Percentiles rank a stretch among this genome's conserved stretches.
These are phyloP conservation scores for Sporothrix luriei DNA, from an alignment of 2,329 filamentous ascomycete genomes.

Conservation along the genomic window DNA sequence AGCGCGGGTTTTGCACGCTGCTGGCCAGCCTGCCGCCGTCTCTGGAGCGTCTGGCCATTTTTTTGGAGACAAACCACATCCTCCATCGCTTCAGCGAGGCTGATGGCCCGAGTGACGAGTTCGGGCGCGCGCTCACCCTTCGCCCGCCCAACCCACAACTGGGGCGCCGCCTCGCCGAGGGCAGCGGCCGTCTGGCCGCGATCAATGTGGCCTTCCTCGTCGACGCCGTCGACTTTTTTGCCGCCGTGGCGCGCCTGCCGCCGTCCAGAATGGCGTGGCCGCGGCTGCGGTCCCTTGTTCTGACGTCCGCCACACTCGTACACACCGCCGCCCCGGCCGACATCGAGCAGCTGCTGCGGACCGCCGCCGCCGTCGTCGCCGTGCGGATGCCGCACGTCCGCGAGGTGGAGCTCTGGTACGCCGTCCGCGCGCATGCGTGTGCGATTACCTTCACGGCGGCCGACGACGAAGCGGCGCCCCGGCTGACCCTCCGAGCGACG, in stretches of 20 bases:
- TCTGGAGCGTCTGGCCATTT: neutral
- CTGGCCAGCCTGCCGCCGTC: conserved; percentile 1
- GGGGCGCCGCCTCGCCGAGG: neutral
- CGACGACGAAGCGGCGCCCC: neutral
- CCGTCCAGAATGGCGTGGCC: neutral
- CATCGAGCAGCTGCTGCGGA: neutral
- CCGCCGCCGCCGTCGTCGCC: neutral
- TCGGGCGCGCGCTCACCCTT: too few species aligned
- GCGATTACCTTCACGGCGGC: neutral
- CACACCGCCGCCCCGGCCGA: neutral
- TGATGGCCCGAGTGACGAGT: too few species aligned
- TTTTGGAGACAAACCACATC: neutral
- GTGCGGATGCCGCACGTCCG: neutral
- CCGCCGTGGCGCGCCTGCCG: neutral
- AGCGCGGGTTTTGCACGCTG: neutral
- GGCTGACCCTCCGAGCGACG: neutral
- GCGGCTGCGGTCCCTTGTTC: neutral
- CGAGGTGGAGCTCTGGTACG: neutral
- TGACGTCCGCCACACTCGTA: neutral
- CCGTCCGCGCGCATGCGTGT: neutral
- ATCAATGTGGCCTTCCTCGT: neutral
- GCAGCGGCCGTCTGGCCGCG: neutral
- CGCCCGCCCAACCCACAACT: neutral
- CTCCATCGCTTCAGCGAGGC: too few species aligned
- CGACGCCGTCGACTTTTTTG: neutral